These are phyloP conservation scores for Cyclotella choctawhatcheeana DNA, from an alignment of 108 stramenopile species.

Conservation along the genomic window DNA sequence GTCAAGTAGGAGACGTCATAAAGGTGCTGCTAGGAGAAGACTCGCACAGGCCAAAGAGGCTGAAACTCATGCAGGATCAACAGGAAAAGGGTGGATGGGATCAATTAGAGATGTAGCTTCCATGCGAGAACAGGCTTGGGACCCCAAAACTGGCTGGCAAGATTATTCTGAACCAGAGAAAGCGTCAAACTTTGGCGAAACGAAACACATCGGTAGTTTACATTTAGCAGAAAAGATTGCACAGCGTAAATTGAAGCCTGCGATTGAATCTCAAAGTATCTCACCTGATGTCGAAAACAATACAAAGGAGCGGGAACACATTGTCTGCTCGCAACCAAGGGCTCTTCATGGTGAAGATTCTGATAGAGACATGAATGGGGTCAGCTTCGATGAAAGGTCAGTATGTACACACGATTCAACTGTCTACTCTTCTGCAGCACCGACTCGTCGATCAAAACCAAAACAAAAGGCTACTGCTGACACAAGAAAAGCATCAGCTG, in stretches of 20 bases:
- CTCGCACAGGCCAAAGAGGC: slow-evolving; percentile 56
- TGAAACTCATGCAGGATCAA: slow-evolving; percentile 30
- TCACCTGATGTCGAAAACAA: too few relatives aligned
- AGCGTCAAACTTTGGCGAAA: slow-evolving; percentile 7
- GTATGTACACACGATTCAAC: slow-evolving; percentile 23
- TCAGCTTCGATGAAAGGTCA: slow-evolving; percentile 28
- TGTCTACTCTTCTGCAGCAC: slow-evolving; percentile 31
- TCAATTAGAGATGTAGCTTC: slow-evolving; percentile 71
- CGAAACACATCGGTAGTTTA: slow-evolving; percentile 34
- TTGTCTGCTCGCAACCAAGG: too few relatives aligned
- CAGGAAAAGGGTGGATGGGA: slow-evolving; percentile 74
- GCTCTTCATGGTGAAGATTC: too few relatives aligned
- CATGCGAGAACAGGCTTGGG: slow-evolving; percentile 61
- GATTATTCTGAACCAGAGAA: slow-evolving; percentile 63
- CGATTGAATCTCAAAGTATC: not conserved
- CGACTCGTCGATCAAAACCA: slow-evolving; percentile 32
- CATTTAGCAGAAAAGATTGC: slow-evolving; percentile 28
- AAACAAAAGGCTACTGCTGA: slow-evolving; percentile 27
- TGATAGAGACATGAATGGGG: not conserved
- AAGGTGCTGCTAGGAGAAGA: slow-evolving; percentile 69
- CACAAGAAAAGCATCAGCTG: slow-evolving; percentile 28
- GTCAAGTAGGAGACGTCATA: slow-evolving; percentile 61
- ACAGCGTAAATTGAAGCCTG: slow-evolving; percentile 9
- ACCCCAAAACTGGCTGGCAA: slow-evolving; percentile 70
- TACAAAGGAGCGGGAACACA: not conserved